Evolutionary conservation across 2,329 filamentous ascomycete genomes (phyloP), one percentile per base, ranked within the genome.

Genomic region (Cercospora sesami): DNA sequence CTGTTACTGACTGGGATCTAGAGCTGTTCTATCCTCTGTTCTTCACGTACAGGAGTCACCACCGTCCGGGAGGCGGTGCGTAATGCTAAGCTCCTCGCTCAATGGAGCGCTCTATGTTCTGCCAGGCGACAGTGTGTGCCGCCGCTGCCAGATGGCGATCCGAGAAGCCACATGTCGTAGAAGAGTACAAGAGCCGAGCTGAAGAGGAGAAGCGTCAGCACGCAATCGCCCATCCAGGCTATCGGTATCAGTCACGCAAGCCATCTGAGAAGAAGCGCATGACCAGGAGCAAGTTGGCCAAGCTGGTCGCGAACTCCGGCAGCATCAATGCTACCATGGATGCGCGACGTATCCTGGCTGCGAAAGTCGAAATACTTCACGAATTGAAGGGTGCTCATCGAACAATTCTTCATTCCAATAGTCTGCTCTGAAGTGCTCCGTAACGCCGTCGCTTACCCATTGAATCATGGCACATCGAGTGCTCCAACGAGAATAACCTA

Each of bases 261-360:
- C 66, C 68, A 64, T 68, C 63, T 53, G 64, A 67, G 61, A 65
- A 63, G 68, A 69, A 69, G 64, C 68, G 68, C 64, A 69, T 69
- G 64, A 79, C 79, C 39, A 79, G 79, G 68, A 78, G 76, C 61
- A 79, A 78, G 73, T 68, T 74, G 64, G 73, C 30, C 64, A 62
- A 73, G 42, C 60, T 75, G 51, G 71, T 69, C 33, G 63, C 68
- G 30, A 55, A 60, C 10, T 67, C 63, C 48, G 36, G 64, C 68
- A 62, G 42, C 68, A 55, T 26, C 64, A 63, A 65, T 62, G 53
- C 64, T 64, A 62, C 55, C 42, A 64, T 65, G 64, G 30, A 64
- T 64, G 48, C 60, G 33, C 55, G 12, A 21, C 31, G 8, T 21
- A 5, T n/a, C 10, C 9, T 2, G n/a, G 8, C 28, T 5, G 10